Conservation (phyloP, 345 rosid species). For the Populus davidiana region DNA sequence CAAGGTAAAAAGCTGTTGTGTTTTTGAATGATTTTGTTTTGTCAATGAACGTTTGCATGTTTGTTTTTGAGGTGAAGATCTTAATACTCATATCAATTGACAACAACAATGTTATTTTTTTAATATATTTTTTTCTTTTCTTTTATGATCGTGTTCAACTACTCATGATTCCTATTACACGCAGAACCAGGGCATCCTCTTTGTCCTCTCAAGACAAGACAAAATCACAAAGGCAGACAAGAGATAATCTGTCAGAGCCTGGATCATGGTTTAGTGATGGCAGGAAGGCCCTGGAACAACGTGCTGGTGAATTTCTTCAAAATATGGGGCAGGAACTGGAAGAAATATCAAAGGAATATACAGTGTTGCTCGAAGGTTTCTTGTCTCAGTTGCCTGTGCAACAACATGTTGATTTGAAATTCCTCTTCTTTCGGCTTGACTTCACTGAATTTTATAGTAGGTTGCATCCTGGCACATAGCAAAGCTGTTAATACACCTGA, state of each 20-base stretch:
- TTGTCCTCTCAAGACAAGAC: constrained; percentile 48
- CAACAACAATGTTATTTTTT: not conserved
- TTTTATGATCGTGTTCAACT: not conserved
- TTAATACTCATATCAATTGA: not conserved
- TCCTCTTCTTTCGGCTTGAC: constrained; percentile 91
- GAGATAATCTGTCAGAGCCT: constrained; percentile 41
- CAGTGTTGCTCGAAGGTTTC: constrained; percentile 70
- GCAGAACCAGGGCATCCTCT: constrained; percentile 60
- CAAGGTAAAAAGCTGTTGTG: constrained; percentile 48
- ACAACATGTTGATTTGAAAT: constrained; percentile 85
- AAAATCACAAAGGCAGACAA: constrained; percentile 33
- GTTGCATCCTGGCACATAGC: constrained; percentile 46
- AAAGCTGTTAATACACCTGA: constrained; percentile 14
- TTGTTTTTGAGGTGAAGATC: not conserved
- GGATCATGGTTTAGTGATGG: constrained; percentile 76
- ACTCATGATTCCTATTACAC: not conserved
- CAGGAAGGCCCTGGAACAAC: constrained; percentile 76
- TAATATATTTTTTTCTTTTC: not conserved
- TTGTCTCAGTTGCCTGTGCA: constrained; percentile 81
- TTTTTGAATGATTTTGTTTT: not conserved
- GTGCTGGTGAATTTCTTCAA: constrained; percentile 88
- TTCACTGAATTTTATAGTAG: constrained; percentile 90
- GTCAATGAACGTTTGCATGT: not conserved
- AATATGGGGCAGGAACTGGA: constrained; percentile 77
- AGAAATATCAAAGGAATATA: constrained; percentile 67